Percentiles rank a stretch among this genome's conserved stretches.
These are phyloP conservation scores for Ilex paraguariensis DNA, from an alignment of 305 asterid species.

Conservation along the genomic window DNA sequence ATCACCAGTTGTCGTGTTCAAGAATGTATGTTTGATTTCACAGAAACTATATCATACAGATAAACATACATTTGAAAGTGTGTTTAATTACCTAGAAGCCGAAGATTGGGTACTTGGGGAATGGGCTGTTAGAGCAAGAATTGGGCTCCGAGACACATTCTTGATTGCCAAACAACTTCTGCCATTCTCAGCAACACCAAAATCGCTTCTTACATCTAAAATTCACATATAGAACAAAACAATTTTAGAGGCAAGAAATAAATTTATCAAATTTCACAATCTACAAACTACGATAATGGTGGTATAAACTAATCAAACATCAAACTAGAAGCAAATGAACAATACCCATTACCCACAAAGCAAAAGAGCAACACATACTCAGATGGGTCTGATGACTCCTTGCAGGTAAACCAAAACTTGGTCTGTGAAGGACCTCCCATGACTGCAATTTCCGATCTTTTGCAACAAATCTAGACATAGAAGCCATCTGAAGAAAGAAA, in stretches of 20 bases:
- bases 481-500: slow-evolving; percentile 20
- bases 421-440: slow-evolving; percentile 14
- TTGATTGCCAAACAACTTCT: slow-evolving; percentile 19
- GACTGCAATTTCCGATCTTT: slow-evolving; percentile 27
- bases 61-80: neutral
- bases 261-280: neutral
- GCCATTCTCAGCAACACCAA: slow-evolving; percentile 13
- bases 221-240: neutral
- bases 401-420: slow-evolving; percentile 15
- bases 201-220: slow-evolving; percentile 25
- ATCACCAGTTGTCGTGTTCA: too few species aligned
- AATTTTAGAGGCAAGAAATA: neutral
- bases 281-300: neutral
- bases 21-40: too few species aligned
- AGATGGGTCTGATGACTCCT: slow-evolving; percentile 13
- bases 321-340: neutral
- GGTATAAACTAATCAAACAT: neutral
- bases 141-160: slow-evolving; percentile 12
- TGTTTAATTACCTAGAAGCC: slow-evolving; percentile 21
- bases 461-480: slow-evolving; percentile 37
- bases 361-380: slow-evolving; percentile 17
- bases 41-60: neutral
- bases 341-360: neutral
- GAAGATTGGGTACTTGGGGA: slow-evolving; percentile 5
- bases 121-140: slow-evolving; percentile 12